Conservation (phyloP, 2,329 filamentous ascomycete genomes). For the Colletotrichum sp. region DNA sequence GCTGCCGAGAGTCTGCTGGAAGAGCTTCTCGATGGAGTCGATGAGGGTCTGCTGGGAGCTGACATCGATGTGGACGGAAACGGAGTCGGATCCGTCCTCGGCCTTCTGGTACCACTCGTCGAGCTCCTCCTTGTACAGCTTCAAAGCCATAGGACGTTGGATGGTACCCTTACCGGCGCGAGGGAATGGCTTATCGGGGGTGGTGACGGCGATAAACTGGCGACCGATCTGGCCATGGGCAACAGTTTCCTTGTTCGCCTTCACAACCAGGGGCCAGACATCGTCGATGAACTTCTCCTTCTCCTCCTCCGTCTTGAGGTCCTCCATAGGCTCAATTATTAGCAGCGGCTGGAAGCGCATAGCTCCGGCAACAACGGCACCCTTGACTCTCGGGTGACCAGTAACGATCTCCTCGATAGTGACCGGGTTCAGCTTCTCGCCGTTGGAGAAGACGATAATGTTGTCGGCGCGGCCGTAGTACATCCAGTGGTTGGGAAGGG, state of each 20-base stretch:
- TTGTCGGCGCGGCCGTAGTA: conserved; percentile 43
- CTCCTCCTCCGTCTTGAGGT: conserved; percentile 28
- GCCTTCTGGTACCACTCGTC: conserved; percentile 42
- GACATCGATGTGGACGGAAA: conserved; percentile 46
- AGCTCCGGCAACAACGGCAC: conserved; percentile 50
- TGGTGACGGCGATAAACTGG: conserved; percentile 42
- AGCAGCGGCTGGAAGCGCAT: conserved; percentile 51
- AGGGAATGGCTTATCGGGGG: conserved; percentile 45
- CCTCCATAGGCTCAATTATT: conserved; percentile 48
- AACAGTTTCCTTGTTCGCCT: conserved; percentile 42
- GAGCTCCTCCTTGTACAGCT: conserved; percentile 48
- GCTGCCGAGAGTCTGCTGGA: conserved; percentile 23
- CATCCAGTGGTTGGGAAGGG: conserved; percentile 38
- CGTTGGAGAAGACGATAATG: conserved; percentile 52
- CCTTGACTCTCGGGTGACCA: conserved; percentile 42
- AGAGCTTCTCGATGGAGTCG: conserved; percentile 27
- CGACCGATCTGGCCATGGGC: conserved; percentile 50
- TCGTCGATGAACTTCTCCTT: conserved; percentile 39
- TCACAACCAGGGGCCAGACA: conserved; percentile 48
- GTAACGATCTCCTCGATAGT: conserved; percentile 46
- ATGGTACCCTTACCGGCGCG: conserved; percentile 52
- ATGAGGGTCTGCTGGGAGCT: conserved; percentile 26
- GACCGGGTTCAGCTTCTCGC: conserved; percentile 54
- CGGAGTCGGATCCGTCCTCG: conserved; percentile 42
- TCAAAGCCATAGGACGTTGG: conserved; percentile 41